phyloP scores from a whole-genome alignment of 2,329 filamentous ascomycete genomes.

The Lachnellula arida region DNA sequence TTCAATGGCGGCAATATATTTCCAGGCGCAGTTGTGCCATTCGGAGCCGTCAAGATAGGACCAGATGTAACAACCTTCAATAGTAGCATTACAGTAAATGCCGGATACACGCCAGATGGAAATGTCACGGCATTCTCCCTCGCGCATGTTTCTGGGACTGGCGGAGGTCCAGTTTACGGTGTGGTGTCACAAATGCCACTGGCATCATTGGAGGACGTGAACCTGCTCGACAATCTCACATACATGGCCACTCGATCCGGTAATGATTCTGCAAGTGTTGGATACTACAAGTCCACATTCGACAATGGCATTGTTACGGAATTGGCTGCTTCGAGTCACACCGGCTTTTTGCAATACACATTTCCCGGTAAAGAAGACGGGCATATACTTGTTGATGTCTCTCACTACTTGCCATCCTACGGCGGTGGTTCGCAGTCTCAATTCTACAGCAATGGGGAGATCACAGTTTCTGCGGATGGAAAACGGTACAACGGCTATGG shows the following conservation, averaged over 20 bases:
- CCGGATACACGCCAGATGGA: constrained; percentile 38
- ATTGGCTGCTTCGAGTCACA: constrained; percentile 44
- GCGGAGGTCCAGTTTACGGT: constrained; percentile 55
- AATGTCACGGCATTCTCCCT: constrained; percentile 47
- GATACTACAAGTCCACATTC: constrained; percentile 49
- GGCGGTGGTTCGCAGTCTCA: constrained; percentile 40
- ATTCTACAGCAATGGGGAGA: constrained; percentile 40
- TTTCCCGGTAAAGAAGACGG: constrained; percentile 38
- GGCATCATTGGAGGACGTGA: constrained; percentile 33
- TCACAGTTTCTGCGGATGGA: constrained; percentile 38
- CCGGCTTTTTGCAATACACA: constrained; percentile 47
- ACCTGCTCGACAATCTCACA: constrained; percentile 44
- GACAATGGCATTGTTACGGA: constrained; percentile 46
- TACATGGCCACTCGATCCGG: constrained; percentile 40
- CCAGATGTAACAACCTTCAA: background rate
- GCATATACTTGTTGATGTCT: constrained; percentile 44
- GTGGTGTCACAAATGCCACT: constrained; percentile 47
- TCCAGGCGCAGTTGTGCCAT: constrained; percentile 11
- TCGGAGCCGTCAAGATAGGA: constrained; percentile 27
- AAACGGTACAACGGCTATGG: constrained; percentile 37
- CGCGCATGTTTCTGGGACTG: constrained; percentile 53
- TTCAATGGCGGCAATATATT: constrained; percentile 33
- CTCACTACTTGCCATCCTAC: constrained; percentile 41
- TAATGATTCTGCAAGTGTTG: constrained; percentile 44
- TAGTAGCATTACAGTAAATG: constrained; percentile 24